These are phyloP conservation scores for Exophiala phaeomuriformis DNA, from an alignment of 2,329 filamentous ascomycete genomes.

Conservation along the genomic window DNA sequence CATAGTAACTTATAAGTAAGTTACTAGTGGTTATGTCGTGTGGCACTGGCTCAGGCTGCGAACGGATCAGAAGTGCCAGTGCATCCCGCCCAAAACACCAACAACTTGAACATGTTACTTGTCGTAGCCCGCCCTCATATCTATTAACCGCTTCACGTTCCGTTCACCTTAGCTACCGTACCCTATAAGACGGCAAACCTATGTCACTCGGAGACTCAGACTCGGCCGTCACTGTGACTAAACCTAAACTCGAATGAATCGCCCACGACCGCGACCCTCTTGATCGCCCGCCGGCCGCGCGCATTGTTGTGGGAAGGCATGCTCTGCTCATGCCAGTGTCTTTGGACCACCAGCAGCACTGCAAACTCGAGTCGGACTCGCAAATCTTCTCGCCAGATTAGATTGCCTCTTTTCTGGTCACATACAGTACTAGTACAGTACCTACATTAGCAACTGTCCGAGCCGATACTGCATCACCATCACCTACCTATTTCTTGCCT, in stretches of 20 bases:
- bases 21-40: neutral
- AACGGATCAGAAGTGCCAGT: neutral
- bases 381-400: neutral
- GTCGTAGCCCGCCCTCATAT: constrained; percentile 1
- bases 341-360: constrained; percentile 2
- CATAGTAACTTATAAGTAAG: neutral
- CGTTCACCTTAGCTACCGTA: neutral
- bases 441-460: neutral
- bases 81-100: constrained; percentile 11
- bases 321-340: neutral
- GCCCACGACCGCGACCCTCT: neutral
- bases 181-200: neutral
- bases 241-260: constrained; percentile 9
- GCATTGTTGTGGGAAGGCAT: constrained; percentile 15
- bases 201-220: neutral
- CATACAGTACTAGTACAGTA: neutral
- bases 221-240: neutral
- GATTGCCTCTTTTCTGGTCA: neutral
- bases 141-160: constrained; percentile 6
- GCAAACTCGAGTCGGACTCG: constrained; percentile 3
- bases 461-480: too few relatives aligned
- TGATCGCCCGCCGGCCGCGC: neutral
- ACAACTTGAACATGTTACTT: constrained; percentile 4
- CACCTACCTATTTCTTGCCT: neutral
- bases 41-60: neutral